phyloP scores from a whole-genome alignment of 768 basidiomycete genomes.

The Phylloporus arenicola region DNA sequence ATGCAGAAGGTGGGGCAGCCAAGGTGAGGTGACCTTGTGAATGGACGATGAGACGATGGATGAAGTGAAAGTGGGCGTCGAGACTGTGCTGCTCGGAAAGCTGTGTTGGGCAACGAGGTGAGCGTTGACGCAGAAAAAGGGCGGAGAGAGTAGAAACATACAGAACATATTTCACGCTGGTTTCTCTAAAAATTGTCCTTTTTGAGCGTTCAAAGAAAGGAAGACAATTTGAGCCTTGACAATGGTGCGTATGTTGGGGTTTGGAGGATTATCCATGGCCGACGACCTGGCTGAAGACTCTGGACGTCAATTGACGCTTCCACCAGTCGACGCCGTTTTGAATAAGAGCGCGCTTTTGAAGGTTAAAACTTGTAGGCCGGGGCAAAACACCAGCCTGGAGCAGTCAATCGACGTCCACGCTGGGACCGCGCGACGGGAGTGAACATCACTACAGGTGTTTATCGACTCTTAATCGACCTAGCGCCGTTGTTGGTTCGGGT shows the following conservation, averaged over 20 bases:
- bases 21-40: slow-evolving; percentile 68
- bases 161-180: slow-evolving; percentile 90
- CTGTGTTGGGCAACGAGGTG: slow-evolving; percentile 39
- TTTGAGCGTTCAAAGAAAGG: too few species aligned
- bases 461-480: too few species aligned
- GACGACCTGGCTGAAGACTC: slow-evolving; percentile 72
- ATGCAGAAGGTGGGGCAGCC: slow-evolving; percentile 53
- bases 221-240: slow-evolving; percentile 98
- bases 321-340: slow-evolving; percentile 70
- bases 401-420: slow-evolving; percentile 19
- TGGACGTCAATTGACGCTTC: slow-evolving; percentile 58
- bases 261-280: slow-evolving; percentile 82
- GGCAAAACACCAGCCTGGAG: slow-evolving; percentile 28
- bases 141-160: slow-evolving; percentile 40
- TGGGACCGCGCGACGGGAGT: too few species aligned
- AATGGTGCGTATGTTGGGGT: slow-evolving; percentile 83
- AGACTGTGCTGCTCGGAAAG: slow-evolving; percentile 95
- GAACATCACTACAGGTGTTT: too few species aligned
- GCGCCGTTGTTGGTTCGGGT: too few species aligned
- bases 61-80: slow-evolving; percentile 96
- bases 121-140: slow-evolving; percentile 7
- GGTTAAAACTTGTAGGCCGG: slow-evolving; percentile 34
- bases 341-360: slow-evolving; percentile 21
- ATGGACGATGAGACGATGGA: slow-evolving; percentile 89
- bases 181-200: slow-evolving; percentile 95